Conservation (phyloP, 2,329 filamentous ascomycete species). For the Byssothecium circinans region DNA sequence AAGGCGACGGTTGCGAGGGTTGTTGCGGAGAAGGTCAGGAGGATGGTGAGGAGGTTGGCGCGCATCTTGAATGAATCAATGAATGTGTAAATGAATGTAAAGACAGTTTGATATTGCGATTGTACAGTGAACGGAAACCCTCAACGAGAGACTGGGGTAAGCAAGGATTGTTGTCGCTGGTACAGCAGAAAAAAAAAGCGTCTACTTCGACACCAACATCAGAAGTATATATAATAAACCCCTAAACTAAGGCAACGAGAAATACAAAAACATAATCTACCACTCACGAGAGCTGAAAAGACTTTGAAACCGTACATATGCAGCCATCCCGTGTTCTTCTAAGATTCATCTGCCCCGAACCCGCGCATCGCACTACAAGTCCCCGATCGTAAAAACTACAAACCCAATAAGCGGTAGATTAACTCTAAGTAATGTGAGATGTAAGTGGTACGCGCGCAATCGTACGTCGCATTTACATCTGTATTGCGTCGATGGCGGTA, state of each 20-base stretch:
- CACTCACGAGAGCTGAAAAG: conserved; percentile 7
- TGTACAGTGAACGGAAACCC: background rate
- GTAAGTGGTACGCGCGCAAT: background rate
- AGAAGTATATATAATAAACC: conserved; percentile 7
- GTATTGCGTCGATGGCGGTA: background rate
- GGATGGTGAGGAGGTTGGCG: conserved; percentile 5
- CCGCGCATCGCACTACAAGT: background rate
- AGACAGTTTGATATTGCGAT: too few species aligned
- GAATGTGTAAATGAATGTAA: background rate
- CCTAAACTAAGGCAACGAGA: background rate
- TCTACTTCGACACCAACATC: background rate
- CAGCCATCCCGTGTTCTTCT: background rate
- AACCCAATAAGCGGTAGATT: background rate
- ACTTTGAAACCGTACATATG: conserved; percentile 9
- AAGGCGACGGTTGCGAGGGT: conserved; percentile 8
- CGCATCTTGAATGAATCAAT: conserved; percentile 10
- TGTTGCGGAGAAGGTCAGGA: conserved; percentile 3
- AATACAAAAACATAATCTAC: background rate
- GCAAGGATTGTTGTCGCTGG: background rate
- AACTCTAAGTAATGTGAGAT: too few species aligned
- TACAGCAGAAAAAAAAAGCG: background rate
- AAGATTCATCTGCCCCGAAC: too few species aligned
- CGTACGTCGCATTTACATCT: conserved; percentile 21
- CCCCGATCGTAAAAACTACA: background rate
- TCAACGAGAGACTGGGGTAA: conserved; percentile 3